Evolutionary conservation across 768 basidiomycete species (phyloP), one percentile per base, ranked within the genome.

Genomic region (Leucosporidium creatinivorum): DNA sequence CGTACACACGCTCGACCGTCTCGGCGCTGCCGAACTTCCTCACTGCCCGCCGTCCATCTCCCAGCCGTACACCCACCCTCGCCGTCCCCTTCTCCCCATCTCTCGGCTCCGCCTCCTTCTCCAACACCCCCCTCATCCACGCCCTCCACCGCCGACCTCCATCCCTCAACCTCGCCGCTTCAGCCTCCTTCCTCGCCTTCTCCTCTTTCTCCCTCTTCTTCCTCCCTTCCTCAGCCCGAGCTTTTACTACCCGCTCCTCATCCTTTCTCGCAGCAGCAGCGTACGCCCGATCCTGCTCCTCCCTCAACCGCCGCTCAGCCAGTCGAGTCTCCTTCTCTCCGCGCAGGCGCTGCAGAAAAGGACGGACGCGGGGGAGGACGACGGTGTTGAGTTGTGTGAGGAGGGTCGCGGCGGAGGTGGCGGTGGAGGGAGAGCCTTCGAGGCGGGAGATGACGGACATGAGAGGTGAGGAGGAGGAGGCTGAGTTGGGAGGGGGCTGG

Each of bases 381-480:
- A 86, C 83, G 13, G 81, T 82, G 25, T 82, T 81, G 1, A 98
- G 82, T 73, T 93, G 89, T 8, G 83, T 79, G 12, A 83, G 76
- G 25, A 97, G 83, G 0, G 83, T 80, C 3, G 81, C 73, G 0
- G 89, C 81, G 4, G 36, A 72, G 58, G 58, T 21, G 19, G 81
- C 79, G 3, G 85, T 82, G 19, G 80, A 76, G 9, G 83, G 80
- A 17, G 81, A 79, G 15, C 92, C 92, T 73, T 89, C 85, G 73
- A 96, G 88, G 3, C 91, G 87, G 1, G 92, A 89, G 26, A 98
- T 82, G 54, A 97, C 84, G 21, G 90, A 90, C 18, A 97, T 81
- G 3, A 33, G 19, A 31, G 61, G 50, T 60, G 79, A 76, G 36
- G 77, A 64, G 5, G 73, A 65, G 0, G 79, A 69, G 8, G 81